Evolutionary conservation across 2,329 filamentous ascomycete species (phyloP).

Genomic region (Daldinia eschscholtzii): DNA sequence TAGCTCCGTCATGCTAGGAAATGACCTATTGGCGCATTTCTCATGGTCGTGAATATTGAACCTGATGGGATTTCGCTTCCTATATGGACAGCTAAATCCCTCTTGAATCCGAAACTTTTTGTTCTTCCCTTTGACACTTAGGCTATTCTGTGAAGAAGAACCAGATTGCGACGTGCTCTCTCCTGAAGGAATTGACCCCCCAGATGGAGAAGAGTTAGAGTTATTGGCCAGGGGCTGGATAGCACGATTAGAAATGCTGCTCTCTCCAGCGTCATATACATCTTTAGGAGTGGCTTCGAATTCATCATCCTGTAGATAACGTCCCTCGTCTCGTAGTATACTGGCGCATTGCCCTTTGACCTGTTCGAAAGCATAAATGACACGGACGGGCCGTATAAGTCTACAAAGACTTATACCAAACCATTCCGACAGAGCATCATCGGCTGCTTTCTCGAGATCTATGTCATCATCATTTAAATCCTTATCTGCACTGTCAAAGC

Average conservation of each 20-base stretch:
- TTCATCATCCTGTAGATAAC: background rate
- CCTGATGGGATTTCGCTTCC: constrained; percentile 35
- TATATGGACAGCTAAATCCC: constrained; percentile 31
- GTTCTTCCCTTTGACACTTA: constrained; percentile 4
- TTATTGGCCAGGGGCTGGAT: background rate
- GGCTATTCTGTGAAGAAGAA: background rate
- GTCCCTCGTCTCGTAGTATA: constrained; percentile 36
- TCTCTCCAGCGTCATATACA: background rate
- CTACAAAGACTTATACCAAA: constrained; percentile 33
- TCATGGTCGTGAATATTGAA: constrained; percentile 35
- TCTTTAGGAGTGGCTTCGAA: constrained; percentile 5
- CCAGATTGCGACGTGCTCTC: background rate
- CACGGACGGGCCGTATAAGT: constrained; percentile 24
- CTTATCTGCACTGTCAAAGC: background rate
- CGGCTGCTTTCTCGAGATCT: constrained; percentile 36
- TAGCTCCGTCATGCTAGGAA: constrained; percentile 21
- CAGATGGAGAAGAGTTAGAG: background rate
- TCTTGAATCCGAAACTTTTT: constrained; percentile 21
- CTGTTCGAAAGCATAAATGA: constrained; percentile 32
- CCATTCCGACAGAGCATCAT: constrained; percentile 28
- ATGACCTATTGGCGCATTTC: constrained; percentile 35
- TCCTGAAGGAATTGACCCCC: background rate
- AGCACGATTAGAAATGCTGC: background rate
- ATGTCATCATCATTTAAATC: constrained; percentile 6
- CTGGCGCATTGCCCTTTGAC: constrained; percentile 25